phyloP scores from a whole-genome alignment of 768 basidiomycete species.

The Candolleomyces eurysporus region DNA sequence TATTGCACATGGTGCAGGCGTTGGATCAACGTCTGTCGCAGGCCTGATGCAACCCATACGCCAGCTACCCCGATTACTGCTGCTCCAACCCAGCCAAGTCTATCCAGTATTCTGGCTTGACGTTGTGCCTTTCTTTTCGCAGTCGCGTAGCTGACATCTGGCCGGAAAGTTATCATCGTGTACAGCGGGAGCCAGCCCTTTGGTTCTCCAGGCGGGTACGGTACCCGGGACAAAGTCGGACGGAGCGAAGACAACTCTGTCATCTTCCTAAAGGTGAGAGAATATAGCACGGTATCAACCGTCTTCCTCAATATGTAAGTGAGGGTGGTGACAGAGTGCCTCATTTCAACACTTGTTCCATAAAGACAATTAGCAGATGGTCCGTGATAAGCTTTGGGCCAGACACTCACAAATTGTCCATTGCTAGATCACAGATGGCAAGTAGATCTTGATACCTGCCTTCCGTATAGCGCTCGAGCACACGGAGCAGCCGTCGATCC shows the following conservation, averaged over 20 bases:
- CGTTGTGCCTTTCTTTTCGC: slow-evolving; percentile 66
- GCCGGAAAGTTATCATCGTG: slow-evolving; percentile 97
- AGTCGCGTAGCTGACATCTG: slow-evolving; percentile 88
- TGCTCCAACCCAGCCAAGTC: slow-evolving; percentile 48
- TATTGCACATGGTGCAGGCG: slow-evolving; percentile 18
- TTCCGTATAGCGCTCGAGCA: slow-evolving; percentile 76
- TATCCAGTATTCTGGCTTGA: slow-evolving; percentile 65
- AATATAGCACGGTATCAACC: slow-evolving; percentile 72
- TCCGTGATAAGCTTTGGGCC: slow-evolving; percentile 16
- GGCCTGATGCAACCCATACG: slow-evolving; percentile 39
- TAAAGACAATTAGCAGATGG: slow-evolving; percentile 14
- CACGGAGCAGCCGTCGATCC: slow-evolving; percentile 60
- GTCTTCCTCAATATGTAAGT: slow-evolving; percentile 76
- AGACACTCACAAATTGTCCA: slow-evolving; percentile 90
- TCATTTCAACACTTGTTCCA: slow-evolving; percentile 80
- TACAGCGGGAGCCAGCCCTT: slow-evolving; percentile 91
- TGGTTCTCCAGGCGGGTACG: slow-evolving; percentile 60
- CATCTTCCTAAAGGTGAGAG: slow-evolving; percentile 51
- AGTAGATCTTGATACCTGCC: slow-evolving; percentile 84
- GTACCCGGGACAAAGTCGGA: slow-evolving; percentile 44
- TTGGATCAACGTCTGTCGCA: slow-evolving; percentile 32
- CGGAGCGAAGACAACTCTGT: slow-evolving; percentile 46
- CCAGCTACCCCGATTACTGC: slow-evolving; percentile 41
- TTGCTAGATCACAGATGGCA: slow-evolving; percentile 89
- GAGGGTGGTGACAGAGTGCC: slow-evolving; percentile 84